phyloP scores from a whole-genome alignment of 1,139 yeast species.

The Insectozyma bohioensis region DNA sequence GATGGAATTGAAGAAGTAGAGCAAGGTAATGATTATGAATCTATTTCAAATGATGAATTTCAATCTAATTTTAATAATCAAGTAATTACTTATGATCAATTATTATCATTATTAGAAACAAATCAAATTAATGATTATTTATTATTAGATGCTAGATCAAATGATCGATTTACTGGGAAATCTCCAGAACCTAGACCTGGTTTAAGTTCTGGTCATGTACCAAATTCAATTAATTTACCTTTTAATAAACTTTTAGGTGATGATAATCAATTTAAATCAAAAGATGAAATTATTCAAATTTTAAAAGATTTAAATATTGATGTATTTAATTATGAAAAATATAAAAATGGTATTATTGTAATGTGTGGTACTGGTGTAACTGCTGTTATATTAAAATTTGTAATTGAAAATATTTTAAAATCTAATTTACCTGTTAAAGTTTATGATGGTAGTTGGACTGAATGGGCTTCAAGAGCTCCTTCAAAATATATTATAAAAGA shows the following conservation, averaged over 20 bases:
- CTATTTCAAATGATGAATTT: conserved; percentile 20
- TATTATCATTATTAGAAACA: conserved; percentile 52
- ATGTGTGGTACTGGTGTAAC: conserved; percentile 98
- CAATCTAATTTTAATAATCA: conserved; percentile 37
- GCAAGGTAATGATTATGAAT: conserved; percentile 12
- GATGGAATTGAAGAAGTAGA: conserved; percentile 7
- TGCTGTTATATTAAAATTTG: conserved; percentile 73
- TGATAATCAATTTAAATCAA: conserved; percentile 47
- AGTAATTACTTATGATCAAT: conserved; percentile 65
- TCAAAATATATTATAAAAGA: conserved; percentile 29
- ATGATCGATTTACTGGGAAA: conserved; percentile 70
- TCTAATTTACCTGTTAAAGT: conserved; percentile 57
- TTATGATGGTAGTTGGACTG: conserved; percentile 97
- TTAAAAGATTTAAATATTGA: conserved; percentile 43
- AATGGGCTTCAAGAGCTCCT: conserved; percentile 51
- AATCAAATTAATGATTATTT: conserved; percentile 50
- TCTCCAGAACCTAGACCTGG: conserved; percentile 90
- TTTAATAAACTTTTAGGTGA: conserved; percentile 58
- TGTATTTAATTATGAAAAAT: conserved; percentile 17
- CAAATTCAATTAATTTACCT: conserved; percentile 78
- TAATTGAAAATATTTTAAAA: conserved; percentile 50
- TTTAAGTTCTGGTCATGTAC: conserved; percentile 84
- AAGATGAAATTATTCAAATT: conserved; percentile 43
- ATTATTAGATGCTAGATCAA: conserved; percentile 80
- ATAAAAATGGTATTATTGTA: conserved; percentile 47